These are phyloP conservation scores for Aspergillus fructus DNA, from an alignment of 2,329 filamentous ascomycete species.

Conservation along the genomic window DNA sequence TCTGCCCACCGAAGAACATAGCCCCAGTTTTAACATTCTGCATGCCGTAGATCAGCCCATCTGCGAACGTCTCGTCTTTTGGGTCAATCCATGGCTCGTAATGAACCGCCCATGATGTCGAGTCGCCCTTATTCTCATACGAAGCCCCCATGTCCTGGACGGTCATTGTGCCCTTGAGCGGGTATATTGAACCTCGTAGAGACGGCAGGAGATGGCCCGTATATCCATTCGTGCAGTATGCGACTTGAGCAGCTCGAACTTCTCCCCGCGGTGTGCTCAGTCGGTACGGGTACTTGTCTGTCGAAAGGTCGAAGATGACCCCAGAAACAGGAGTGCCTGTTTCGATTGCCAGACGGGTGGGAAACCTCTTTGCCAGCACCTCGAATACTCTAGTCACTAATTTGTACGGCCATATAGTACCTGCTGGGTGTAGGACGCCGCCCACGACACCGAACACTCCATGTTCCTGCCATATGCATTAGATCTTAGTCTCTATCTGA, in stretches of 20 bases:
- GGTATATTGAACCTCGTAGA: constrained; percentile 38
- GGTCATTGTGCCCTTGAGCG: constrained; percentile 46
- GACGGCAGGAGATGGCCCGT: constrained; percentile 43
- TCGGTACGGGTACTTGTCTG: constrained; percentile 18
- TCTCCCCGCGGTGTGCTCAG: constrained; percentile 39
- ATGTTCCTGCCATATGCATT: constrained; percentile 19
- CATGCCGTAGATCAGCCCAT: constrained; percentile 27
- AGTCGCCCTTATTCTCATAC: constrained; percentile 16
- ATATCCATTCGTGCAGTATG: constrained; percentile 47
- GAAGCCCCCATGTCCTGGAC: constrained; percentile 35
- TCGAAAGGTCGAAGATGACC: not conserved
- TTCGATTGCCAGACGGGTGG: constrained; percentile 33
- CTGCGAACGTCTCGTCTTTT: constrained; percentile 12
- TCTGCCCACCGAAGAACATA: constrained; percentile 30
- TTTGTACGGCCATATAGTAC: constrained; percentile 34
- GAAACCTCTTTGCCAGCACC: constrained; percentile 24
- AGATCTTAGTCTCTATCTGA: no score
- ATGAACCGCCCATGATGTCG: constrained; percentile 32
- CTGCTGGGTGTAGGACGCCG: constrained; percentile 27
- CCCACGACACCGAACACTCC: constrained; percentile 24
- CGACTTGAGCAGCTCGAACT: constrained; percentile 34
- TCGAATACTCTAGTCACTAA: constrained; percentile 28
- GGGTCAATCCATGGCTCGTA: constrained; percentile 23
- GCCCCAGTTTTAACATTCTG: constrained; percentile 27
- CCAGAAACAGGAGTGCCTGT: constrained; percentile 6